Conservation (phyloP, 495 filamentous ascomycete species). For the Neurospora pannonica region DNA sequence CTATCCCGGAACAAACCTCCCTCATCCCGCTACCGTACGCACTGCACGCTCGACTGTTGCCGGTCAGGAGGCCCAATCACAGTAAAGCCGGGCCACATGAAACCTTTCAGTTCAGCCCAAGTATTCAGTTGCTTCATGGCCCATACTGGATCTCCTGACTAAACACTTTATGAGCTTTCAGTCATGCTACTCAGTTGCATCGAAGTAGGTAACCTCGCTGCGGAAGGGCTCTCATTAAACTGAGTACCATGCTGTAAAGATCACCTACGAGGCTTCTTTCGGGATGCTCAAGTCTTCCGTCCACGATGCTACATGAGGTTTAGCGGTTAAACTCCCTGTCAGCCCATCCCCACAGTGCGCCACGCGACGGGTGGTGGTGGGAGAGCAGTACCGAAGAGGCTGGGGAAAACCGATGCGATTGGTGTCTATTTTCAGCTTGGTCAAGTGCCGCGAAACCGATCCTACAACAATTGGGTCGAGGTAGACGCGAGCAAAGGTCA, state of each 20-base stretch:
- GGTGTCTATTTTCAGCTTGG: constrained; percentile 5
- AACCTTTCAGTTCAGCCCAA: neutral
- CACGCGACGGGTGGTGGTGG: neutral
- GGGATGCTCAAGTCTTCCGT: neutral
- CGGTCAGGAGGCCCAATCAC: neutral
- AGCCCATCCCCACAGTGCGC: neutral
- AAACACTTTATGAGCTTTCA: neutral
- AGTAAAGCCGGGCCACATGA: neutral
- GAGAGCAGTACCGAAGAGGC: constrained; percentile 1
- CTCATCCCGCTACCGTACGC: neutral
- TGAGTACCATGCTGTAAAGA: neutral
- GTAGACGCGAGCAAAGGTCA: neutral
- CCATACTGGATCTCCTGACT: neutral
- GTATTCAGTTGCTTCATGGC: neutral
- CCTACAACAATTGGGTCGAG: neutral
- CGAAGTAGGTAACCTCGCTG: neutral
- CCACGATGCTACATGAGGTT: neutral
- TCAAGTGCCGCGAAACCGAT: neutral
- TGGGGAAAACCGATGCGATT: neutral
- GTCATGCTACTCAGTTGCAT: neutral
- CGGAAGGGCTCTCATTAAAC: neutral
- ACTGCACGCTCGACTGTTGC: neutral
- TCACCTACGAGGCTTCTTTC: neutral
- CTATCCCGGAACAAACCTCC: neutral
- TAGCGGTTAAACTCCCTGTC: neutral